These are phyloP conservation scores for Neurospora sp. DNA, from an alignment of 495 filamentous ascomycete genomes.

Conservation along the genomic window DNA sequence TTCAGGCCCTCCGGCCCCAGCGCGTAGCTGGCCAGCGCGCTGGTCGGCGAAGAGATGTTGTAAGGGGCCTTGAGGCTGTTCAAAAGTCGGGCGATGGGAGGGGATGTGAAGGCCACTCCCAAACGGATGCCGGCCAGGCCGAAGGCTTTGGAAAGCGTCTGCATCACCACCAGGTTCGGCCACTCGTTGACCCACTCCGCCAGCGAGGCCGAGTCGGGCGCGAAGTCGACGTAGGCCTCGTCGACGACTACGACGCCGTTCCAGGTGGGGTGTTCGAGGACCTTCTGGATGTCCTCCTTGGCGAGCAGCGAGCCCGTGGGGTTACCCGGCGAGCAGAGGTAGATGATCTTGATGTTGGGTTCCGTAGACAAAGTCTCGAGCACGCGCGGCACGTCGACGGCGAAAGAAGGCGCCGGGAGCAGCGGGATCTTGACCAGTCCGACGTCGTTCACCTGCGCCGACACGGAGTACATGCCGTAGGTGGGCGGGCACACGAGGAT, in stretches of 20 bases:
- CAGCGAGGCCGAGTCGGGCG: slow-evolving; percentile 64
- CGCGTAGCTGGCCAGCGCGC: slow-evolving; percentile 66
- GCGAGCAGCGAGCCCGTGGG: slow-evolving; percentile 71
- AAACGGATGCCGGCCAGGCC: slow-evolving; percentile 86
- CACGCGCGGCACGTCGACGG: slow-evolving; percentile 60
- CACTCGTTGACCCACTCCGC: slow-evolving; percentile 90
- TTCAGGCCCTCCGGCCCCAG: slow-evolving; percentile 53
- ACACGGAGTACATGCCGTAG: slow-evolving; percentile 96
- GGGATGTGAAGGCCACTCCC: slow-evolving; percentile 52
- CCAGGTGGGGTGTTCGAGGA: slow-evolving; percentile 85
- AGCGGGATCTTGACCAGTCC: slow-evolving; percentile 75
- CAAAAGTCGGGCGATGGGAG: slow-evolving; percentile 54
- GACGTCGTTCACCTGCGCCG: slow-evolving; percentile 87
- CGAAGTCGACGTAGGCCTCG: slow-evolving; percentile 96
- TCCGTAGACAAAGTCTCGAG: slow-evolving; percentile 51
- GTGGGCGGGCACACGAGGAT: slow-evolving; percentile 93
- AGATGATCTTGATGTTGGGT: slow-evolving; percentile 69
- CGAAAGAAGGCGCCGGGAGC: slow-evolving; percentile 49
- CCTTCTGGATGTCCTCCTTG: slow-evolving; percentile 60
- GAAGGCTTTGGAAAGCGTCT: slow-evolving; percentile 93
- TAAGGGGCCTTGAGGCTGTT: slow-evolving; percentile 95
- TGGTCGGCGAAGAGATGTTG: slow-evolving; percentile 80
- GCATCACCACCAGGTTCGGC: slow-evolving; percentile 98
- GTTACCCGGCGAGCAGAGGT: slow-evolving; percentile 91
- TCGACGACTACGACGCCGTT: slow-evolving; percentile 91